Evolutionary conservation across 2,329 filamentous ascomycete genomes (phyloP), one percentile per base, ranked within the genome.

Genomic region (Talaromyces sp.): DNA sequence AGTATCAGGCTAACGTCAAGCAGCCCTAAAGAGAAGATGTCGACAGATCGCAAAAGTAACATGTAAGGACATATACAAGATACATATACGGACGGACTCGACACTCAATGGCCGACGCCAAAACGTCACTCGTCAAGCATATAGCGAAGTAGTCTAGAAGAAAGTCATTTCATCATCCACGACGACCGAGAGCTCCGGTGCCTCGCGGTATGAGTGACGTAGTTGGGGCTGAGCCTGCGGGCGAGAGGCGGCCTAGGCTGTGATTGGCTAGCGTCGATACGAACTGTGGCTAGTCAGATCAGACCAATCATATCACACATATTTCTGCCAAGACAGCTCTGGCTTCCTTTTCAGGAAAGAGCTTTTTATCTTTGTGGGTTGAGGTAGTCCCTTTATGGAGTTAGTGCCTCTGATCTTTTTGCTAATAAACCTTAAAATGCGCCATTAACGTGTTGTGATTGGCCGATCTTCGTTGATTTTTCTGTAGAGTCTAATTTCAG

Each of bases 91-190:
- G 2, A 33, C 27, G n/a, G 27, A 10, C 35, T 22, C 19, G 31
- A 37, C 7, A 31, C 13, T 41, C 37, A 31, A 13, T 4, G 33
- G 14, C 1, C 16, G 13, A 33, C 31, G 7, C 27, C 7, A 7
- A 31, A 6, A 31, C 7, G 27, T 31, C 27, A 31, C 0, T 31
- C 27, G 27, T 6, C 27, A 31, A 31, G 27, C 27, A 31, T 31
- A 7, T 31, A 31, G 27, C 7, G 27, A 31, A 31, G 27, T 31
- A 31, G 27, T 31, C 7, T 6, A 31, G 27, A 19, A 39, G 9
- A 45, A 59, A 59, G 56, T 59, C 56, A 33, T 59, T 33, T 45
- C 56, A 59, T 59, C 56, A 59, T 59, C 27, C 27, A 13, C 37
- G 24, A 37, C 16, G 8, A 11, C 56, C 35, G 49, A 63, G 35